Conservation (phyloP, 768 basidiomycete genomes). For the Solioccasus polychromus region DNA sequence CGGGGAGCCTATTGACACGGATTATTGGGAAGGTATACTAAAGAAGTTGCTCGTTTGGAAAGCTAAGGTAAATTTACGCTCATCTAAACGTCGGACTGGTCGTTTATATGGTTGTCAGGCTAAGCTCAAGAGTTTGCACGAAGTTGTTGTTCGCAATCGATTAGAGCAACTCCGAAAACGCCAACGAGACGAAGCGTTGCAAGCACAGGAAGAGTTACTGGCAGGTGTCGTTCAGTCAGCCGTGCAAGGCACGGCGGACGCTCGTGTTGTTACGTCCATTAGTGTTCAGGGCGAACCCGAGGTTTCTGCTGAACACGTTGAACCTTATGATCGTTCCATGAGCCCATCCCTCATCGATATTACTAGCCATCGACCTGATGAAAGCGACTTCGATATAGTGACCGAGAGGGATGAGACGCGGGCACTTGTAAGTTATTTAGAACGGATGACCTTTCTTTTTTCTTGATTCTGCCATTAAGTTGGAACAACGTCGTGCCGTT, state of each 20-base stretch:
- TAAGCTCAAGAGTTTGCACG: conserved; percentile 88
- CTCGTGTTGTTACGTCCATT: conserved; percentile 36
- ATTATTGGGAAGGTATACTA: conserved; percentile 95
- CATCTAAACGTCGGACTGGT: neutral
- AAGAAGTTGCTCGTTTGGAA: conserved; percentile 96
- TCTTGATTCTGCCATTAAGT: conserved; percentile 33
- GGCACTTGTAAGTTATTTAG: conserved; percentile 50
- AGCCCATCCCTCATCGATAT: conserved; percentile 77
- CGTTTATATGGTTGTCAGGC: conserved; percentile 49
- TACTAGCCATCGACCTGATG: conserved; percentile 66
- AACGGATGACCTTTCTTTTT: neutral
- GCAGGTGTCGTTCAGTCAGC: conserved; percentile 71
- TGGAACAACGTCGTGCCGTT: conserved; percentile 75
- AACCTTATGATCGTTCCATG: conserved; percentile 84
- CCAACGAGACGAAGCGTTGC: conserved; percentile 93
- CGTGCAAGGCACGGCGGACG: conserved; percentile 40
- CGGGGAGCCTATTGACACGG: conserved; percentile 93
- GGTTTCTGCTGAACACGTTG: conserved; percentile 55
- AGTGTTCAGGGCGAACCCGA: conserved; percentile 35
- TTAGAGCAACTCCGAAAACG: conserved; percentile 93
- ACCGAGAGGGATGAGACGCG: conserved; percentile 62
- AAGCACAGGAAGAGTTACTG: conserved; percentile 87
- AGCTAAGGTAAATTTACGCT: conserved; percentile 66
- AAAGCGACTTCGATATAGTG: conserved; percentile 77
- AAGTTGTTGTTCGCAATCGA: conserved; percentile 94